These are phyloP conservation scores for Blepharisma undulans DNA, from an alignment of 169 alveolate species.

Conservation along the genomic window DNA sequence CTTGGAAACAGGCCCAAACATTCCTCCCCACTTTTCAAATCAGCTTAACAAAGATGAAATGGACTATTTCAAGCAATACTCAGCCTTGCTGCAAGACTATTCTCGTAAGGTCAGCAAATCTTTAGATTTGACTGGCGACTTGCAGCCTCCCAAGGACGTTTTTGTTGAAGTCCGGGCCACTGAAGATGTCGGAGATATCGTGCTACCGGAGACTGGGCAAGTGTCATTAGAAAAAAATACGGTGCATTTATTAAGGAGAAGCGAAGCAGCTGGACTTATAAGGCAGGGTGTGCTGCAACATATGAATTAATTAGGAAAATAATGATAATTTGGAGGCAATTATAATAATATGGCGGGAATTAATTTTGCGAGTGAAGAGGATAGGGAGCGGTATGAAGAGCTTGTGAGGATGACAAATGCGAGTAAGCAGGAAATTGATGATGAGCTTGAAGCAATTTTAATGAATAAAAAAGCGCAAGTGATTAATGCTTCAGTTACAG, in stretches of 20 bases:
- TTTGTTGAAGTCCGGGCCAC: constrained; percentile 56
- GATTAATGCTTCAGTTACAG: background rate
- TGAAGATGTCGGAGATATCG: constrained; percentile 52
- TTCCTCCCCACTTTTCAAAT: constrained; percentile 46
- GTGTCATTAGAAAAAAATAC: constrained; percentile 52
- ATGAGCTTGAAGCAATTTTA: background rate
- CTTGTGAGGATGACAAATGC: background rate
- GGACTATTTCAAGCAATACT: constrained; percentile 46
- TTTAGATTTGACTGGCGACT: constrained; percentile 52
- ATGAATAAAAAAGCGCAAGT: background rate
- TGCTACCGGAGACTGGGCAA: constrained; percentile 56
- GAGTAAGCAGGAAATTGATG: background rate
- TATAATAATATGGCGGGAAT: background rate
- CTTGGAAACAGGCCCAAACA: constrained; percentile 12
- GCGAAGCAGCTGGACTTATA: constrained; percentile 49
- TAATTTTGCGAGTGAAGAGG: background rate
- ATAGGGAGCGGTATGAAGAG: background rate
- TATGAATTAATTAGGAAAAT: constrained; percentile 26
- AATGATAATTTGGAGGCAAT: background rate
- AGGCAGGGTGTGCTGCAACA: constrained; percentile 53
- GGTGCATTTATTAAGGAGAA: constrained; percentile 47
- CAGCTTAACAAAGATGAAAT: constrained; percentile 48
- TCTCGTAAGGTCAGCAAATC: constrained; percentile 37
- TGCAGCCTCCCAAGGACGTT: constrained; percentile 59
- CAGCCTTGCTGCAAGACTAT: constrained; percentile 43